Base-by-base conservation (phyloP, 306 rosid genomes). In the Cucurbita pepo region DNA sequence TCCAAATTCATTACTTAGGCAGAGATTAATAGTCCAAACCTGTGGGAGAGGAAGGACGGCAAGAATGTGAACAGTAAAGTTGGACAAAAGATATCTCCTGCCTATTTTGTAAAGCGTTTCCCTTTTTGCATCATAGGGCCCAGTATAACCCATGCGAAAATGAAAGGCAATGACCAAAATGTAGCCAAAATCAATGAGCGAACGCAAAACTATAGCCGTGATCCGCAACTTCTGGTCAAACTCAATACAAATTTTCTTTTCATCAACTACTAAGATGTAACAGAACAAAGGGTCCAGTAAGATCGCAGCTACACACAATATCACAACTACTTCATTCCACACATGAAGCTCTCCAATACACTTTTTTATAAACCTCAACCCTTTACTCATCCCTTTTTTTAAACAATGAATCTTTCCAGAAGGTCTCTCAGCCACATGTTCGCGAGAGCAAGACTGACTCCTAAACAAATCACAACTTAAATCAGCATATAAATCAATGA, bases 21-120 rank as follows among this genome's bases (percentile, higher is more conserved):
- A 65, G 71, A 44, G 37, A 0, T 30, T 41, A 64, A 44, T 18
- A n/a, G 71, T 64, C 53, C 57, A 13, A 59, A 74, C 71, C 71
- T 74, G 77, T 30, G 71, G 77, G 18, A 60, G 58, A 58, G 77
- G 77, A 59, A 74, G 77, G 48, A 48, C 70, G 11, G 77, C 62
- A 74, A 74, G 77, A 74, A 74, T 51, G 70, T 74, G 71, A 36
- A 74, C 43, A 3, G 34, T 37, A 9, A 74, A 48, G 58, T 36
- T 7, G 6, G 77, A 74, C 5, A 45, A 34, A 47, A 74, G 50
- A 38, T 74, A 74, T 59, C 77, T 74, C 50, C 7, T 15, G 6
- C 16, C 57, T 25, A 25, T 18, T 60, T 59, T 18, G 41, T 37
- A 60, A 45, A 15, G 25, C 44, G 18, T 36, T 58, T 12, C 37